Evolutionary conservation across 176 grass and related monocot species (phyloP).

Genomic region (Microstegium vimineum): DNA sequence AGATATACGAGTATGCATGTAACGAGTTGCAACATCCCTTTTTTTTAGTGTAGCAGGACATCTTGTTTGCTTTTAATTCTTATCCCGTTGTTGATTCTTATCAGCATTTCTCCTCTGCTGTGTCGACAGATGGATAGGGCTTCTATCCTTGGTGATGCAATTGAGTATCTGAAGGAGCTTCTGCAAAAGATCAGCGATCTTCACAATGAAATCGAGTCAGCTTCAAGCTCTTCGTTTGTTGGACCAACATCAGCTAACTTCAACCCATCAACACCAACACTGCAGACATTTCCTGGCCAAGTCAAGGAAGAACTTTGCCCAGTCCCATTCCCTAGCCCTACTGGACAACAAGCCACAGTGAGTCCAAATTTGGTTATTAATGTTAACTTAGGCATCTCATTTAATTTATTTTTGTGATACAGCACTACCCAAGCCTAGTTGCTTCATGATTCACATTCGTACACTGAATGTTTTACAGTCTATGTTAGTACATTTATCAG

Average conservation of each 20-base stretch:
- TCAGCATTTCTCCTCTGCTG: constrained; percentile 23
- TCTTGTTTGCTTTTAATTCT: neutral
- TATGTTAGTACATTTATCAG: neutral
- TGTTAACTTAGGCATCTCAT: neutral
- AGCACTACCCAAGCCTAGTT: neutral
- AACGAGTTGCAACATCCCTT: neutral
- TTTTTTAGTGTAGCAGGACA: neutral
- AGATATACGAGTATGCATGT: too few relatives aligned
- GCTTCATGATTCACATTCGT: neutral
- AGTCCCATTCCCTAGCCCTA: constrained; percentile 47
- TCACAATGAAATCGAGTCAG: constrained; percentile 67
- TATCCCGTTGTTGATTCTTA: neutral
- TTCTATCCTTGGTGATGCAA: constrained; percentile 75
- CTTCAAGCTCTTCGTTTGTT: constrained; percentile 50
- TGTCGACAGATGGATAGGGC: constrained; percentile 77
- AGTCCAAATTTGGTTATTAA: constrained; percentile 26
- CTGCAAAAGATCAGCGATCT: constrained; percentile 71
- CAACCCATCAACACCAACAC: constrained; percentile 59
- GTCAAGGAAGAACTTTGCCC: constrained; percentile 70
- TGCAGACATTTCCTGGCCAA: constrained; percentile 46
- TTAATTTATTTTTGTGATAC: neutral
- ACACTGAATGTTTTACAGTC: neutral
- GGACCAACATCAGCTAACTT: constrained; percentile 45
- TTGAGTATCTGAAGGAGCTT: constrained; percentile 88
- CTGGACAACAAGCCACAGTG: constrained; percentile 58